Evolutionary conservation across 139 green algal genomes (phyloP), one percentile per base, ranked within the genome.

Genomic region (Trebouxia sp.): DNA sequence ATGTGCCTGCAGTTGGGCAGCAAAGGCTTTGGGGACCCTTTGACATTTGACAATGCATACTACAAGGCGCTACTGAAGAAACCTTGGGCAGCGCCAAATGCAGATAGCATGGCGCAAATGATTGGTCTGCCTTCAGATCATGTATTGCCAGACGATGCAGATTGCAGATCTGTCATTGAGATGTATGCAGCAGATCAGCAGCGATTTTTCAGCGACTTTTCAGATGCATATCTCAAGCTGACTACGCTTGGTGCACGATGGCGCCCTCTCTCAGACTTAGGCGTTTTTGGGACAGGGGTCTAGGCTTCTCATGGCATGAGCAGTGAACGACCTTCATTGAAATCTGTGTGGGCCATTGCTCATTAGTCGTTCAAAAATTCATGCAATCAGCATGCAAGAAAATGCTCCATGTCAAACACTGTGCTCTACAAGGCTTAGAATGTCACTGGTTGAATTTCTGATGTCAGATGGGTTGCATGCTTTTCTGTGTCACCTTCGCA

Each of bases 21-120:
- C 80, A 98, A 98, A 83, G 95, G 95, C 26, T 99, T 95, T 84
- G 96, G 96, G 4, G 92, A 96, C 67, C 88, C 95, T 17, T 48
- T 90, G 15, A 92, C 83, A 5, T 99, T 99, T 91, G 94, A 98
- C 88, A 98, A 97, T 76, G 82, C 80, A 0, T 99, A 99, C 88
- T 99, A 92, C 87, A 92, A 69, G 48, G 82, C 83, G 6, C 87
- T 97, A 80, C 85, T 96, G 78, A 47, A 83, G 20, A 91, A 89
- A 79, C 93, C 93, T 4, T 97, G 93, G 93, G 70, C 55, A 5
- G 83, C 84, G 48, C 85, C 80, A 28, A 79, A 56, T 37, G 41
- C 58, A 32, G 83, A 92, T 75, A 48, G 70, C 32, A 94, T 94
- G 90, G 87, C 82, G 10, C 66, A 83, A 48, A 94, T 94, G 91